Percentiles rank a stretch among this genome's conserved stretches.
These are phyloP conservation scores for Cenchrus purpureus DNA, from an alignment of 176 grass and related monocot genomes.

Conservation along the genomic window DNA sequence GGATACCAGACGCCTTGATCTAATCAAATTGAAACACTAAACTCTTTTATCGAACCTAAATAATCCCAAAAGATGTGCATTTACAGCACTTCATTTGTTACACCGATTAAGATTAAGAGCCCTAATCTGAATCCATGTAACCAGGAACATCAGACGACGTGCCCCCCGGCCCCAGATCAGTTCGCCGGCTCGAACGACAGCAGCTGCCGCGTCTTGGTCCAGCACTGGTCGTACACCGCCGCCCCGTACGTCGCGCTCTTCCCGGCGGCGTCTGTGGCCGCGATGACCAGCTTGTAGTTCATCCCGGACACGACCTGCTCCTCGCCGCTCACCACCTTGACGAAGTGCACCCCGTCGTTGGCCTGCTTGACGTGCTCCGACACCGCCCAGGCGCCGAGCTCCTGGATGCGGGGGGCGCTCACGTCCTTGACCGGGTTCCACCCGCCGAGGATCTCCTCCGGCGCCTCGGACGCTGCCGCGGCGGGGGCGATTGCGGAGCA, in stretches of 20 bases:
- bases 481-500: background rate
- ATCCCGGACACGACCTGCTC: constrained; percentile 41
- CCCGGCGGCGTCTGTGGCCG: background rate
- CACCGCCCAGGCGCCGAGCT: constrained; percentile 48
- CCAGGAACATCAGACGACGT: background rate
- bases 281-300: constrained; percentile 45
- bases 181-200: constrained; percentile 32
- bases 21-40: background rate
- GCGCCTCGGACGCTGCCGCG: background rate
- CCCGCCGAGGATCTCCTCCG: background rate
- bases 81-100: background rate
- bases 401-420: constrained; percentile 47
- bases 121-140: background rate
- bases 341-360: constrained; percentile 33
- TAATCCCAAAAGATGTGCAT: background rate
- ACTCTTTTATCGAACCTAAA: background rate
- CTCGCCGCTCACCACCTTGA: constrained; percentile 41
- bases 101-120: background rate
- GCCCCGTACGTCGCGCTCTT: constrained; percentile 30
- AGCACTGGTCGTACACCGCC: constrained; percentile 42
- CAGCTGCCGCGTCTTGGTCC: constrained; percentile 28
- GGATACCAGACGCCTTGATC: no score
- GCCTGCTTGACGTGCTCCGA: constrained; percentile 36
- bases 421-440: constrained; percentile 39
- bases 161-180: background rate